These are phyloP conservation scores for Boletus vermiculosoides DNA, from an alignment of 768 basidiomycete species.

Conservation along the genomic window DNA sequence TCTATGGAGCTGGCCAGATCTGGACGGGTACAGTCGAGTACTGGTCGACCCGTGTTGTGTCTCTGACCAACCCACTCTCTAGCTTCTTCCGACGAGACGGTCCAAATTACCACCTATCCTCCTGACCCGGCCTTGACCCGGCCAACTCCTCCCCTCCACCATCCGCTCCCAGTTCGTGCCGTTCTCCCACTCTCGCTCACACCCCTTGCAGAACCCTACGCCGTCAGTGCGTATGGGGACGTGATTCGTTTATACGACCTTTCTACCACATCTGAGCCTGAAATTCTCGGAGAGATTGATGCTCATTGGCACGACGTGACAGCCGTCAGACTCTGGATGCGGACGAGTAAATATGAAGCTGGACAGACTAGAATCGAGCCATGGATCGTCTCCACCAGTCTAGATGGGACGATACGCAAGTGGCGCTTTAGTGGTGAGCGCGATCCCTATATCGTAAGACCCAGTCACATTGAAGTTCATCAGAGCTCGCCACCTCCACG, in stretches of 20 bases:
- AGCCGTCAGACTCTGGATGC: constrained; percentile 70
- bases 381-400: constrained; percentile 79
- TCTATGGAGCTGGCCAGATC: constrained; percentile 63
- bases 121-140: constrained; percentile 32
- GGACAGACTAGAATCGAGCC: constrained; percentile 57
- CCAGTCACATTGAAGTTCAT: background rate
- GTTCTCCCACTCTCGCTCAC: constrained; percentile 68
- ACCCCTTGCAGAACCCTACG: constrained; percentile 64
- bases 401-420: constrained; percentile 85
- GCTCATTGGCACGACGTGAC: constrained; percentile 92
- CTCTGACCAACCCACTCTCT: constrained; percentile 4
- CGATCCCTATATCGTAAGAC: background rate
- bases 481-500: constrained; percentile 31
- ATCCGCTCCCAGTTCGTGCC: constrained; percentile 66
- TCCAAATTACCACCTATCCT: constrained; percentile 56
- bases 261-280: constrained; percentile 62
- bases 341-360: constrained; percentile 44
- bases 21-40: constrained; percentile 70
- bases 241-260: constrained; percentile 79
- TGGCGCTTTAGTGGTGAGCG: constrained; percentile 71
- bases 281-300: constrained; percentile 70
- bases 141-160: constrained; percentile 51
- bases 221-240: constrained; percentile 84
- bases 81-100: constrained; percentile 91
- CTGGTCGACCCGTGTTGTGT: background rate